phyloP scores from a whole-genome alignment of 176 grass and related monocot species.

The Musa itinerans region DNA sequence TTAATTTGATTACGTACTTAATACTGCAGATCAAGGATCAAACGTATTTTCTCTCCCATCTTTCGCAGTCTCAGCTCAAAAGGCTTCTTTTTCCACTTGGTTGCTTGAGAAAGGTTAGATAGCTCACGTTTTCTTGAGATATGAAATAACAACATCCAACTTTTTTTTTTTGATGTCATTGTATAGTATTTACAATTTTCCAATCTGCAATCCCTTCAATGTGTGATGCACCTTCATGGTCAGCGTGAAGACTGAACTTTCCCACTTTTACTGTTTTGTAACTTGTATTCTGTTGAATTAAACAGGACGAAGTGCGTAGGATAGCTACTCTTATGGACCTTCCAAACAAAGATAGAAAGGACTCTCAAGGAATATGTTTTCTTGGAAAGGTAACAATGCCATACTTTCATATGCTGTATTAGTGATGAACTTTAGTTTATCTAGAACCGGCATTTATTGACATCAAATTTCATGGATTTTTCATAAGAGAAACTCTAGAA shows the following conservation, averaged over 20 bases:
- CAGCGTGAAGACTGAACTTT: background rate
- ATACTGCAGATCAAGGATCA: constrained; percentile 84
- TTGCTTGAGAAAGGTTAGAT: constrained; percentile 59
- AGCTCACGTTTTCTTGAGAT: background rate
- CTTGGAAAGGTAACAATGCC: constrained; percentile 63
- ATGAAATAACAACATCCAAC: background rate
- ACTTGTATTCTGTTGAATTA: background rate
- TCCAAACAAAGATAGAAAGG: constrained; percentile 82
- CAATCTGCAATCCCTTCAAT: background rate
- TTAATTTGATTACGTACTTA: background rate
- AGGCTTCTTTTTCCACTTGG: constrained; percentile 94
- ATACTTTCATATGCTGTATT: background rate
- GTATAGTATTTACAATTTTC: background rate
- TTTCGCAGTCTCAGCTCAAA: constrained; percentile 74
- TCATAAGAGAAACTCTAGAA: background rate
- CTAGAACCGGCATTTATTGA: background rate
- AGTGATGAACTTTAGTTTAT: background rate
- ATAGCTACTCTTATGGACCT: constrained; percentile 60
- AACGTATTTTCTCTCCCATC: constrained; percentile 94
- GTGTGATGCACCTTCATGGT: background rate
- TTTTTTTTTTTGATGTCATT: background rate
- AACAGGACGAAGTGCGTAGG: constrained; percentile 69
- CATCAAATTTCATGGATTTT: background rate
- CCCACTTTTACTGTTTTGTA: background rate
- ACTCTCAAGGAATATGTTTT: constrained; percentile 97